Percentiles rank a stretch among this genome's conserved stretches.
Evolutionary conservation across 164 flowering plant genomes (phyloP).

Genomic region (Kingdonia uniflora): DNA sequence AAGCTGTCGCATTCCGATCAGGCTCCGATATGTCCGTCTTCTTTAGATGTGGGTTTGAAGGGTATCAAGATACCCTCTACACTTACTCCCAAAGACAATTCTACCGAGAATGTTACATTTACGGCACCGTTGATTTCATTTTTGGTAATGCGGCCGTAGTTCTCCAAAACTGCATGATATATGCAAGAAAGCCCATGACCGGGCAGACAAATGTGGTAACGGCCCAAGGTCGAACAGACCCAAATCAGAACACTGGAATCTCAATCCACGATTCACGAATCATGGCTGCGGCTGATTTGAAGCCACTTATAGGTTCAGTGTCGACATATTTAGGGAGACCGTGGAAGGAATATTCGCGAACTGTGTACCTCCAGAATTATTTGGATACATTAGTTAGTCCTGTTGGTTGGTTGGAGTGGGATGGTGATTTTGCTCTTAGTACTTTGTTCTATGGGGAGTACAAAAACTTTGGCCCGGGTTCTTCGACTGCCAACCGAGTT

Average conservation of each 20-base stretch:
- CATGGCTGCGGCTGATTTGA: conserved; percentile 3
- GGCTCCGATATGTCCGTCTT: conserved; percentile 8
- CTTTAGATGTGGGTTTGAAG: conserved; percentile 7
- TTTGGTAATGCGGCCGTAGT: conserved; percentile 9
- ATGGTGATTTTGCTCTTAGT: conserved; percentile 8
- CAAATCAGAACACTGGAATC: conserved; percentile 10
- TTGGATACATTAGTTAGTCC: conserved; percentile 2
- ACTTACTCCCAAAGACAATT: conserved; percentile 9
- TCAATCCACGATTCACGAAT: conserved; percentile 6
- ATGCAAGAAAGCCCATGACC: conserved; percentile 1
- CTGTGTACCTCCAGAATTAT: conserved; percentile 3
- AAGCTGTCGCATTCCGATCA: conserved; percentile 9
- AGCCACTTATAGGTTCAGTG: background rate
- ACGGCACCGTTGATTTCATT: conserved; percentile 9
- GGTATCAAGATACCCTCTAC: conserved; percentile 9
- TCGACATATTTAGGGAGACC: conserved; percentile 7
- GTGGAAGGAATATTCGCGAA: conserved; percentile 8
- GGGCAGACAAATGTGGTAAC: conserved; percentile 2
- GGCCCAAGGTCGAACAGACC: conserved; percentile 10
- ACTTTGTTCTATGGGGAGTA: conserved; percentile 9
- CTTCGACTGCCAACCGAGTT: conserved; percentile 3
- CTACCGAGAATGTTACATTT: conserved; percentile 6
- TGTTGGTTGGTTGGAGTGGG: conserved; percentile 9
- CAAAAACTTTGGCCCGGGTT: conserved; percentile 1
- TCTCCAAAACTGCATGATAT: conserved; percentile 8